Base-by-base conservation (phyloP, 148 eudicot species). In the Silene conica region DNA sequence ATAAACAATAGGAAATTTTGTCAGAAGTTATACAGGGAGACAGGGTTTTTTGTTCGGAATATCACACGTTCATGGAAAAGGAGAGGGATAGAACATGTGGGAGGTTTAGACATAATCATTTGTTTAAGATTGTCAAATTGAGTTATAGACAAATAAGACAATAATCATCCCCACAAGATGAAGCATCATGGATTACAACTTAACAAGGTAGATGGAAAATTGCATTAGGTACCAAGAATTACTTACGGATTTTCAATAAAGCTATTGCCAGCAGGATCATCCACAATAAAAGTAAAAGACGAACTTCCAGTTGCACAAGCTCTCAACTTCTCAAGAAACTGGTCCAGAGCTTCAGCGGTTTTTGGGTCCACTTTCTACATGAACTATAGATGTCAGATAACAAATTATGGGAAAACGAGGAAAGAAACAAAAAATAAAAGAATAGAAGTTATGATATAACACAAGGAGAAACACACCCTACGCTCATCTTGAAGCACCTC, bases 251-350 rank as follows among this genome's bases (percentile, higher is more conserved):
- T 95, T 80, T 95, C 98, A 71, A 92, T 86, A 76, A 88, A 95
- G 81, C 98, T 95, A 77, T 95, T 95, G 74, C 98, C 97, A 5
- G 93, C 93, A 82, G 98, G 98, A 84, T 95, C 98, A 74, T 92
- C 98, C 73, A 95, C 84, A 78, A 90, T 76, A 74, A 92, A 81
- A 72, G 92, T 90, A 83, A 89, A 95, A 50, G 93, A 72, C 59
- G 90, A 90, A 20, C 80, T 81, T 69, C 84, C 96, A 62, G 83
- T 72, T 31, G 97, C 91, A 87, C 89, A 95, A 52, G 90, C 87
- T 82, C 80, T 88, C 81, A 95, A 72, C 82, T 90, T 95, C 80
- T 68, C 66, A 76, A 90, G 69, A 85, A 92, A 92, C 13, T 85
- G 74, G 69, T 92, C 98, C 79, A 95, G 84, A 72, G 98, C 98